Base-by-base conservation (phyloP, 2,329 filamentous ascomycete species). In the Cytospora mali region DNA sequence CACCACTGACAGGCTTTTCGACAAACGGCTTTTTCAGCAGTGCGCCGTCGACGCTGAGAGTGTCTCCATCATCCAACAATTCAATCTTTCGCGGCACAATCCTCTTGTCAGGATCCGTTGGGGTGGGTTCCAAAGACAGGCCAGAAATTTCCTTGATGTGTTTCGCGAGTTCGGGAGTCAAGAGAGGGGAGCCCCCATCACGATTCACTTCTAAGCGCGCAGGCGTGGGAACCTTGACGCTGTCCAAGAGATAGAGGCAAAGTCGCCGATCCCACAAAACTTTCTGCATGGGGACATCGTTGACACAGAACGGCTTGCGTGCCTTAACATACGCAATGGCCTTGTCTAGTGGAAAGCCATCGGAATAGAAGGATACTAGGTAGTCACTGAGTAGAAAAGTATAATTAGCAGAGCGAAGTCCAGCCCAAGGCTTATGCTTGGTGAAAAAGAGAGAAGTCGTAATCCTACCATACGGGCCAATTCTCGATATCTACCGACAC, bases 201-300 rank as follows among this genome's bases (percentile, higher is more conserved):
- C 96, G 88, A 71, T 89, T 97, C 62, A 99, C 91, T 73, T 98
- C 94, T 28, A 99, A 76, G 62, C 96, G 86, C 70, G 88, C 88
- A 0, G 96, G 95, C 0, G 94, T 97, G 10, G 92, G 92, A 2
- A 99, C 93, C 63, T 89, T 87, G 73, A 98, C 91, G 70, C 90
- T 88, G 74, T 98, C 94, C 55, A 99, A 81, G 33, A 99, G 90
- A 62, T 86, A 88, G 23, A 99, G 82, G 69, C 95, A 98, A 27
- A 98, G 81, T 35, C 96, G 88, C 54, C 96, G 88, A 75, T 99
- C 95, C 95, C 95, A 99, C 3, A 99, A 80, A 6, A 99, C 87
- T 75, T 96, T 93, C 75, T 99, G 95, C 92, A 99, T 97, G 0
- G 93, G 91, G 50, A 99, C 82, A 75, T 99, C 94, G 73, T 99